phyloP scores from a whole-genome alignment of 1,284 basidiomycete species.

The Moniliella sp. region DNA sequence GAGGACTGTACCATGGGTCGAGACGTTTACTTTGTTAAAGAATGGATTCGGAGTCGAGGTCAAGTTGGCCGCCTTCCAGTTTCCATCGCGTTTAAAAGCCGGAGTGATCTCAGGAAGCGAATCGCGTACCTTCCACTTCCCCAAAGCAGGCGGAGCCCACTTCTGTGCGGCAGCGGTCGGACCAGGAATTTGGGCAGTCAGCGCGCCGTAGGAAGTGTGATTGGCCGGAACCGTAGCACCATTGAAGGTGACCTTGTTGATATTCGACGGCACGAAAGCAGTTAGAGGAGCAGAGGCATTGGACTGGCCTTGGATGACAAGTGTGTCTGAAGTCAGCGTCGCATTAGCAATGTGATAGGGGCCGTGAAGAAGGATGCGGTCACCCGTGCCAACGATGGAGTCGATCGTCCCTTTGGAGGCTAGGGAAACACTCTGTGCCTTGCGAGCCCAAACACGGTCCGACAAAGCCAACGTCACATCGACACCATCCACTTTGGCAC shows the following conservation, averaged over 20 bases:
- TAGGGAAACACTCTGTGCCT: too few species aligned
- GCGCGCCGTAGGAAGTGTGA: constrained; percentile 3
- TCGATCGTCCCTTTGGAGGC: too few species aligned
- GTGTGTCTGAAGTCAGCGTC: neutral
- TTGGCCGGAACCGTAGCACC: constrained; percentile 1
- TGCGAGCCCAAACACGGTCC: too few species aligned
- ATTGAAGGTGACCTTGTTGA: constrained; percentile 5
- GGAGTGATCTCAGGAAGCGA: constrained; percentile 5
- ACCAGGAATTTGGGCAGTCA: constrained; percentile 1
- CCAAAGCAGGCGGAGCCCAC: constrained; percentile 2
- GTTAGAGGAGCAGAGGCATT: constrained; percentile 2
- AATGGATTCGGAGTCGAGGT: constrained; percentile 49
- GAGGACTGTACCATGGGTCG: constrained; percentile 41
- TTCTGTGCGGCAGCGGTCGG: neutral
- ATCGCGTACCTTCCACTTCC: constrained; percentile 4
- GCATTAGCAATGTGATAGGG: constrained; percentile 2
- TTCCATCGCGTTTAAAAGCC: constrained; percentile 1
- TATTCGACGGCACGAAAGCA: constrained; percentile 3
- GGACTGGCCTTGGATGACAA: constrained; percentile 6
- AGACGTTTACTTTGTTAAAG: constrained; percentile 40
- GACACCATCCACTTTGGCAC: too few species aligned
- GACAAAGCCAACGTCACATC: too few species aligned
- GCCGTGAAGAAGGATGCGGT: constrained; percentile 2
- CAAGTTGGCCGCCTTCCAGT: constrained; percentile 41
- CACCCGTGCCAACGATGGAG: neutral